Evolutionary conservation across 2,329 filamentous ascomycete species (phyloP), one percentile per base, ranked within the genome.

Genomic region (Alternaria tenuissima): DNA sequence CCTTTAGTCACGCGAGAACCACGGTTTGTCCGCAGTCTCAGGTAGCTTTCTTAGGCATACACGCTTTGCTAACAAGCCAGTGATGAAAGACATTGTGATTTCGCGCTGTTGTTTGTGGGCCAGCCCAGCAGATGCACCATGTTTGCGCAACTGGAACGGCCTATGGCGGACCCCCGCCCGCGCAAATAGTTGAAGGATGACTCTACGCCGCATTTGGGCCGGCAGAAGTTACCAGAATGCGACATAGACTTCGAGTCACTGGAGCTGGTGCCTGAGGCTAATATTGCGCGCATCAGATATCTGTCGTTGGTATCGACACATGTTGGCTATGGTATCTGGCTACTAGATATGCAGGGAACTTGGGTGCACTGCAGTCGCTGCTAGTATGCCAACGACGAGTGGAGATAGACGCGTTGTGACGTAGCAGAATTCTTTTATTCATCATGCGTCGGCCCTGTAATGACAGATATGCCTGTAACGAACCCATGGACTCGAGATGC

Each of bases 181-280:
- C 24, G 47, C 52, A 14, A 46, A 39, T 20, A 30, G n/a, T 20
- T 52, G n/a, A n/a, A 59, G 22, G 28, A 59, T 51, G 55, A 54
- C 34, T 49, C 54, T 16, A 46, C 18, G 42, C 51, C 59, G 30
- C 28, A 53, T 44, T 26, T 28, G 28, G 26, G 42, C 24, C 30
- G 60, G 46, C 42, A 59, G 52, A 62, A 62, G 52, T 24, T 43
- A 20, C 56, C 42, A 56, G 56, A 55, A 54, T 20, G 34, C 44
- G 18, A 11, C n/a, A 20, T 12, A 12, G 18, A 22, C 20, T 20
- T 47, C 6, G 26, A 53, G 32, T 22, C 34, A 34, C 30, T 8
- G n/a, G n/a, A 9, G 12, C 20, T 26, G 24, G 26, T 41, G 41
- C 42, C 48, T 53, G 18, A 18, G n/a, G 47, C 55, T 22, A 46